Percentiles rank a stretch among this genome's conserved stretches.
These are phyloP conservation scores for Solanum neorickii DNA, from an alignment of 257 asterid genomes.

Conservation along the genomic window DNA sequence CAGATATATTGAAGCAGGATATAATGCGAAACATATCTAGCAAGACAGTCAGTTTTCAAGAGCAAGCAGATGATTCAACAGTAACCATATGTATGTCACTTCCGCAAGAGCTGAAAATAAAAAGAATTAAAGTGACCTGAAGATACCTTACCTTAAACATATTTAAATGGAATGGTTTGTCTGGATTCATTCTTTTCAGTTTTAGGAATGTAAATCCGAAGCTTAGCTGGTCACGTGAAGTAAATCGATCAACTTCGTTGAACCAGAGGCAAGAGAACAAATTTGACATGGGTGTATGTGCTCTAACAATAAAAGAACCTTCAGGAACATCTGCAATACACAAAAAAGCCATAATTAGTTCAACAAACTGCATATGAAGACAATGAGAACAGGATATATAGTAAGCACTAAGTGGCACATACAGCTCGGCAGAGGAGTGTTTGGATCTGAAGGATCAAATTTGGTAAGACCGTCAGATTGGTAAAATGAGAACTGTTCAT, in stretches of 20 bases:
- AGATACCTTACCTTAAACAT: constrained; percentile 71
- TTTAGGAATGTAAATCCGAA: constrained; percentile 81
- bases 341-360: neutral
- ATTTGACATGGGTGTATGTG: constrained; percentile 84
- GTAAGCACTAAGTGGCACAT: constrained; percentile 13
- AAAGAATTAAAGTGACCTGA: neutral
- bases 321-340: constrained; percentile 63
- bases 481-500: constrained; percentile 70
- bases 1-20: neutral
- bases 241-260: constrained; percentile 78
- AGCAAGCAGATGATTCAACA: neutral
- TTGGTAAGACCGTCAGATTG: constrained; percentile 82
- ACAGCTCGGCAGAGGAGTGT: constrained; percentile 71
- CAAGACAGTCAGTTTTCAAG: neutral
- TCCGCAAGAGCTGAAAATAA: neutral
- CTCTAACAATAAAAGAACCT: constrained; percentile 89
- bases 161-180: constrained; percentile 39
- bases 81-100: neutral
- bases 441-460: constrained; percentile 60
- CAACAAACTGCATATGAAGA: neutral
- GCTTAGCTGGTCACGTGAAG: constrained; percentile 92
- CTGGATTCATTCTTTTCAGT: constrained; percentile 63
- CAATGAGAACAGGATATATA: neutral
- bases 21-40: neutral
- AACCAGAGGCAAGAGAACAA: constrained; percentile 94